Conservation (phyloP, 2,329 filamentous ascomycete genomes). For the Neofusicoccum cordaticola region DNA sequence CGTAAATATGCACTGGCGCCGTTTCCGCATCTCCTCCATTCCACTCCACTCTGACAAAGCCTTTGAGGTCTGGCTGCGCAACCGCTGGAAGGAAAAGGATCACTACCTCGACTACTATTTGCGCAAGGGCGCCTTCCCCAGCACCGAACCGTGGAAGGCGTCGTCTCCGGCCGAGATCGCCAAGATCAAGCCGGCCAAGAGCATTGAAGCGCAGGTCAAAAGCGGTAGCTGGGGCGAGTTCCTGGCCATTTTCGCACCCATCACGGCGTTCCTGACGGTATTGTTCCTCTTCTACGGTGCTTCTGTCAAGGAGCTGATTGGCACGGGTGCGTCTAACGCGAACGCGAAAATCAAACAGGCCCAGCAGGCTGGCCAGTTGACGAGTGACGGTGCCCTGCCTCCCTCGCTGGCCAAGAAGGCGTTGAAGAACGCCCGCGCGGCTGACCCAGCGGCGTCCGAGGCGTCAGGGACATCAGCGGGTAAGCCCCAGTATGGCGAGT, state of each 20-base stretch:
- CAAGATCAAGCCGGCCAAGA: constrained; percentile 34
- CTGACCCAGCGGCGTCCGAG: neutral
- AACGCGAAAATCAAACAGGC: constrained; percentile 14
- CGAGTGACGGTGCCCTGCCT: constrained; percentile 2
- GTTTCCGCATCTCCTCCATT: constrained; percentile 76
- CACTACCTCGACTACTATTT: constrained; percentile 77
- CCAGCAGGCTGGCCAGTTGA: constrained; percentile 7
- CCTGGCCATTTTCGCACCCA: constrained; percentile 50
- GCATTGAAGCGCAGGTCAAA: constrained; percentile 50
- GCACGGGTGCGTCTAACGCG: constrained; percentile 10
- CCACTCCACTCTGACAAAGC: constrained; percentile 69
- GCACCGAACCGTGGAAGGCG: constrained; percentile 52
- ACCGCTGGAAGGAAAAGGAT: constrained; percentile 92
- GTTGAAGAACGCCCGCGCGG: constrained; percentile 16
- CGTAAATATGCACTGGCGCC: constrained; percentile 94
- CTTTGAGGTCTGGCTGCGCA: constrained; percentile 82
- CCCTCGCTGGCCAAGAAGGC: constrained; percentile 13
- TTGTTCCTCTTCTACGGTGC: constrained; percentile 44
- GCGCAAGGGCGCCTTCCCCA: constrained; percentile 73
- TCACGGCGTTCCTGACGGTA: constrained; percentile 50
- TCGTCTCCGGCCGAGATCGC: neutral
- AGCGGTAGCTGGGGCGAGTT: constrained; percentile 52
- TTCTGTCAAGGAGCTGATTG: constrained; percentile 20
- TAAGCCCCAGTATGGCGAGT: constrained; percentile 17
- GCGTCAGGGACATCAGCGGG: constrained; percentile 1